Evolutionary conservation across 768 basidiomycete genomes (phyloP).

Genomic region (Amanita pseudoporphyria): DNA sequence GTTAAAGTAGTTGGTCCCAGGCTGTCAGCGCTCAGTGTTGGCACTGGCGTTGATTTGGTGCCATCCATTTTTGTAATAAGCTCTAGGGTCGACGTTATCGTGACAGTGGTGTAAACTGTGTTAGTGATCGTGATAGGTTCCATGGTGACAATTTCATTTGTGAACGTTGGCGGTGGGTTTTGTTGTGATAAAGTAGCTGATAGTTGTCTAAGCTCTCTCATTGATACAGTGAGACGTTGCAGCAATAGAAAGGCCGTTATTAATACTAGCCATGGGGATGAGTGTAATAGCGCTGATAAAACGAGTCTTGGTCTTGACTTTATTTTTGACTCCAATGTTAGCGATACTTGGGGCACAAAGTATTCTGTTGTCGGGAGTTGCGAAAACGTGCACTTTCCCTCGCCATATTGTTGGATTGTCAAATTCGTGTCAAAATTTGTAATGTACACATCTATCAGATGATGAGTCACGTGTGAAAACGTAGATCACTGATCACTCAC

Average conservation of each 20-base stretch:
- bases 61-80: constrained; percentile 10
- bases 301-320: not conserved
- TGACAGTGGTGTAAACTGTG: constrained; percentile 21
- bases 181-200: constrained; percentile 18
- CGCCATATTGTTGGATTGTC: not conserved
- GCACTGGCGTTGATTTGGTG: not conserved
- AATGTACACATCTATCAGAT: constrained; percentile 30
- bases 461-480: constrained; percentile 6
- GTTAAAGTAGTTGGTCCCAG: constrained; percentile 3
- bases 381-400: constrained; percentile 2
- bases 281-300: not conserved
- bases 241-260: not conserved
- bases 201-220: constrained; percentile 13
- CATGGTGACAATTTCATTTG: constrained; percentile 12
- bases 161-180: constrained; percentile 14
- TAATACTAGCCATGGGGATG: constrained; percentile 1
- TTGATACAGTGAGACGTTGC: not conserved
- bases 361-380: constrained; percentile 7
- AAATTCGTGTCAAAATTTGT: constrained; percentile 22
- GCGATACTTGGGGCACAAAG: constrained; percentile 10
- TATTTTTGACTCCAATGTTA: constrained; percentile 9
- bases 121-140: constrained; percentile 32
- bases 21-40: not conserved
- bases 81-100: constrained; percentile 17
- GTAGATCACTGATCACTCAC: constrained; percentile 27